A percentile compares a stretch with the other conserved stretches of the same genome.
Conservation (phyloP, 495 filamentous ascomycete species). For the Chaetomidium leptoderma region DNA sequence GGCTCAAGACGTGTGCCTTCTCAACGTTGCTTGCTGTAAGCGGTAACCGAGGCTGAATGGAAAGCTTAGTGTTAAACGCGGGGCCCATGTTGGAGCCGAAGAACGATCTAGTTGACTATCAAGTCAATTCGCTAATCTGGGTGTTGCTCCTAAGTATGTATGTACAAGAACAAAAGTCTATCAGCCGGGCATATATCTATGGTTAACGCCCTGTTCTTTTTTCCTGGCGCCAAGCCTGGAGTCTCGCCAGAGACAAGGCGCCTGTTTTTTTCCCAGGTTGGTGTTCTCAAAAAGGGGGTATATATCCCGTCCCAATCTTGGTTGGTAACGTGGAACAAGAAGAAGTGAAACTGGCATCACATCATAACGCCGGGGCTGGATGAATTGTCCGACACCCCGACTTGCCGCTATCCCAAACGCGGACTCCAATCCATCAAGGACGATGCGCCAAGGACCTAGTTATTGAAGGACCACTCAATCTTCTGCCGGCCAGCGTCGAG, state of each 20-base stretch:
- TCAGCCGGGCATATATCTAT: slow-evolving; percentile 2
- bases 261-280: not conserved
- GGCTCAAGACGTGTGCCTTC: too few relatives aligned
- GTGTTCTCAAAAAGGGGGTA: slow-evolving; percentile 7
- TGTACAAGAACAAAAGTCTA: slow-evolving; percentile 32
- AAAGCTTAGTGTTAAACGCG: too few relatives aligned
- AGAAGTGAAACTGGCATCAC: slow-evolving; percentile 13
- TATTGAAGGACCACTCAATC: slow-evolving; percentile 42
- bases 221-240: slow-evolving; percentile 5
- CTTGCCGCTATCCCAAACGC: not conserved
- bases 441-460: not conserved
- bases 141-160: slow-evolving; percentile 26
- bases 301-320: slow-evolving; percentile 12
- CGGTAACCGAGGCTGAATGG: too few relatives aligned
- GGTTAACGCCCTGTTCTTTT: slow-evolving; percentile 5
- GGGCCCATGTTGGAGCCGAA: too few relatives aligned
- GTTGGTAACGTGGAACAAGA: slow-evolving; percentile 1
- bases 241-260: not conserved
- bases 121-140: not conserved
- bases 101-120: too few relatives aligned
- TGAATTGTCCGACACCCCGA: not conserved
- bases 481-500: slow-evolving; percentile 34
- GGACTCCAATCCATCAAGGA: not conserved
- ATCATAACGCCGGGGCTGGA: slow-evolving; percentile 5
- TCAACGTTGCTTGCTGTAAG: too few relatives aligned